Percentiles rank a stretch among this genome's conserved stretches.
Evolutionary conservation across 2,329 filamentous ascomycete genomes (phyloP).

Genomic region (Plenodomus tracheiphilus): DNA sequence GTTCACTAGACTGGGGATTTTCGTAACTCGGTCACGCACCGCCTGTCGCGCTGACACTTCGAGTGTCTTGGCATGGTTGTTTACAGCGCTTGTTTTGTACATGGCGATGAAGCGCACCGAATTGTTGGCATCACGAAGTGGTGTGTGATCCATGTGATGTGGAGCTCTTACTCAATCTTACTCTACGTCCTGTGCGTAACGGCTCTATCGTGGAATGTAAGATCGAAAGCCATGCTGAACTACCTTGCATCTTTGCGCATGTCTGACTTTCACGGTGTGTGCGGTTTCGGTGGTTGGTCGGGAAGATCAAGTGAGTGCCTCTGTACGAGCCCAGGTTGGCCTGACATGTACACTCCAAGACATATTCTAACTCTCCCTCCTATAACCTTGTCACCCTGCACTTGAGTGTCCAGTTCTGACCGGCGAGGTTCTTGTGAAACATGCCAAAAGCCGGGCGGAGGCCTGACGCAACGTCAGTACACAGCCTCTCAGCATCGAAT

Average conservation of each 20-base stretch:
- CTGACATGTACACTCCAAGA: conserved; percentile 6
- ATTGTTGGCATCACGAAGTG: neutral
- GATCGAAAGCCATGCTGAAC: neutral
- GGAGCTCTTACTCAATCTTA: too few relatives aligned
- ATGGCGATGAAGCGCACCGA: neutral
- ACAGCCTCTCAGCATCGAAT: conserved; percentile 23
- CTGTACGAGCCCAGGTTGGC: conserved; percentile 9
- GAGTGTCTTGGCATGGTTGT: conserved; percentile 5
- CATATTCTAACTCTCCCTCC: conserved; percentile 9
- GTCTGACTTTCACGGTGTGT: neutral
- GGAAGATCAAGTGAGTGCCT: conserved; percentile 2
- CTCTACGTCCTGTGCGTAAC: too few relatives aligned
- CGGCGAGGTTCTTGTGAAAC: conserved; percentile 14
- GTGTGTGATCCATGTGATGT: neutral
- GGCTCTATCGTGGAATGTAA: neutral
- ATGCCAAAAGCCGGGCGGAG: conserved; percentile 17
- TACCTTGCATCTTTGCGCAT: neutral
- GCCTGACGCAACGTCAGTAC: conserved; percentile 20
- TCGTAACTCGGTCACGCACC: neutral
- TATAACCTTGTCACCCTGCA: conserved; percentile 20
- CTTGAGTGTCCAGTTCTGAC: conserved; percentile 9
- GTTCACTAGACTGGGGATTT: conserved; percentile 37
- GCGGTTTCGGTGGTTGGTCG: neutral
- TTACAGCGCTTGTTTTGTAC: neutral
- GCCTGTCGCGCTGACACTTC: neutral